Percentiles rank a stretch among this genome's conserved stretches.
These are phyloP conservation scores for Phytophthora palmivora DNA, from an alignment of 352 stramenopile genomes.

Conservation along the genomic window DNA sequence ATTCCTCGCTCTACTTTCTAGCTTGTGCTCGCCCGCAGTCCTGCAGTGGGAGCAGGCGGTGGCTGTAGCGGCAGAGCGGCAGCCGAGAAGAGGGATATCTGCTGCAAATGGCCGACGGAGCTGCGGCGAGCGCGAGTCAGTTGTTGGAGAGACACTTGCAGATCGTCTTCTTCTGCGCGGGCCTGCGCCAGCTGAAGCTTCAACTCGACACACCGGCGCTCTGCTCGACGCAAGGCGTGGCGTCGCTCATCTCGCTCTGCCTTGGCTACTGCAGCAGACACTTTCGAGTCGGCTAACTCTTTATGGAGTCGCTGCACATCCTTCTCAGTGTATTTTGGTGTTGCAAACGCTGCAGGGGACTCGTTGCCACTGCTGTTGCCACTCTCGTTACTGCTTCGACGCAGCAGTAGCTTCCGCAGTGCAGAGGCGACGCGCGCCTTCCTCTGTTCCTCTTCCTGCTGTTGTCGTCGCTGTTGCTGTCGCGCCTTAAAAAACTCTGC, in stretches of 20 bases:
- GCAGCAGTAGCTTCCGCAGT: constrained; percentile 26
- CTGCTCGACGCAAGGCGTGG: constrained; percentile 60
- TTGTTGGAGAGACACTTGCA: constrained; percentile 63
- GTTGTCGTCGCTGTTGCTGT: constrained; percentile 23
- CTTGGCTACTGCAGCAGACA: constrained; percentile 62
- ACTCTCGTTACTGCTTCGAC: constrained; percentile 19
- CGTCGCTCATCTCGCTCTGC: constrained; percentile 68
- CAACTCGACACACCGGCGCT: constrained; percentile 62
- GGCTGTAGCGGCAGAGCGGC: constrained; percentile 32
- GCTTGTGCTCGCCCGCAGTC: constrained; percentile 18
- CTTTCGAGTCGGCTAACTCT: constrained; percentile 72
- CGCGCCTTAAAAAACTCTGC: constrained; percentile 59
- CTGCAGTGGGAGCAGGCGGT: constrained; percentile 26
- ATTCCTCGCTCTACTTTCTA: constrained; percentile 22
- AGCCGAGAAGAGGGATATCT: constrained; percentile 64
- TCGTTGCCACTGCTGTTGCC: constrained; percentile 17
- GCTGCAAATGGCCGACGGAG: constrained; percentile 62
- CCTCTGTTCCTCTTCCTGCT: constrained; percentile 24
- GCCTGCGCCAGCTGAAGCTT: constrained; percentile 76
- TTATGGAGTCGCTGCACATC: constrained; percentile 70
- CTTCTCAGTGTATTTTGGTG: constrained; percentile 46
- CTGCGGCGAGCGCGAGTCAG: constrained; percentile 48
- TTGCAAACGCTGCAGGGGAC: constrained; percentile 15
- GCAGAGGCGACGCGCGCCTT: constrained; percentile 25
- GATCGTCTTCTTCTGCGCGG: constrained; percentile 67